phyloP scores from a whole-genome alignment of 1,284 basidiomycete genomes.

The Trichosporon sp. region DNA sequence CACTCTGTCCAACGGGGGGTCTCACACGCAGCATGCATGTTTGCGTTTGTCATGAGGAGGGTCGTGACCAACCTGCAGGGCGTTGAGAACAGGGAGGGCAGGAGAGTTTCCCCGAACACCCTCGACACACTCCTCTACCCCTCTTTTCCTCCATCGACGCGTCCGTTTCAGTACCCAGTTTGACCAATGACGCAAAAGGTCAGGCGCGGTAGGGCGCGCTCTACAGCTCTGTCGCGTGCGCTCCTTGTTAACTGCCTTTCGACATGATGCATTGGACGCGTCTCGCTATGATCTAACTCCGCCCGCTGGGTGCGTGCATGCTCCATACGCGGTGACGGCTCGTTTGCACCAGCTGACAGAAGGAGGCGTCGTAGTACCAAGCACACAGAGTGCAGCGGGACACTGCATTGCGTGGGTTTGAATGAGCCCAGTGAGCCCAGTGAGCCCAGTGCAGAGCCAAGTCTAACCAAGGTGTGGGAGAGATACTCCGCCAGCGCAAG shows the following conservation, averaged over 20 bases:
- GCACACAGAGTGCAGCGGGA: no score
- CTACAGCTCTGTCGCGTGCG: background rate
- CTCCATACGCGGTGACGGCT: no score
- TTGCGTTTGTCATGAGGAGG: background rate
- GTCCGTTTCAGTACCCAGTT: background rate
- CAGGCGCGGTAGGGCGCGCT: background rate
- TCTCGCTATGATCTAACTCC: background rate
- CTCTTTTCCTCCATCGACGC: background rate
- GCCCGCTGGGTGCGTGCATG: no score
- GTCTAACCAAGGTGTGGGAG: background rate
- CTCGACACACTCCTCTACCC: no score
- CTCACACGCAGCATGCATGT: background rate
- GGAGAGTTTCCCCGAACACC: background rate
- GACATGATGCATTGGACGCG: background rate
- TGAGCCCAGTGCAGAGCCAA: no score
- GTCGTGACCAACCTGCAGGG: background rate
- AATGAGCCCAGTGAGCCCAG: background rate
- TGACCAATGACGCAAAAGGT: slow-evolving; percentile 4
- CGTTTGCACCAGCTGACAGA: no score
- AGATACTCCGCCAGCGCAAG: slow-evolving; percentile 1
- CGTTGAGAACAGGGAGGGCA: background rate
- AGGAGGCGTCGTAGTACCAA: background rate
- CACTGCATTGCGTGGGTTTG: background rate
- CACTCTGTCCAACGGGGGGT: no score
- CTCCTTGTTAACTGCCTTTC: background rate